Evolutionary conservation across 1,284 basidiomycete species (phyloP).

Genomic region (Heliocybe sulcata): DNA sequence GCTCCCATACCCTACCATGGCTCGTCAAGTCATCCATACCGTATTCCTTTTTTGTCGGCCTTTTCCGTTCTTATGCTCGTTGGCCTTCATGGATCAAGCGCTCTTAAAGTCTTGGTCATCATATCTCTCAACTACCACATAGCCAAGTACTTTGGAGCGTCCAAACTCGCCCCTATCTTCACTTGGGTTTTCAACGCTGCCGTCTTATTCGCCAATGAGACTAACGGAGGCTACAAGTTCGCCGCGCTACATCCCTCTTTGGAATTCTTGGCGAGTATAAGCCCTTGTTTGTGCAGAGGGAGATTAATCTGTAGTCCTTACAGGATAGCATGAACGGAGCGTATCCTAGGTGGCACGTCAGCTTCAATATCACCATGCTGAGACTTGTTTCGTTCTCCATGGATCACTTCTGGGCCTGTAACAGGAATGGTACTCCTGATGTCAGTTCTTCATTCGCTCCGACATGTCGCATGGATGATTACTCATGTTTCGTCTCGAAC

Average conservation of each 20-base stretch:
- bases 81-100: slow-evolving; percentile 83
- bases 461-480: not conserved
- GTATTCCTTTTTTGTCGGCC: slow-evolving; percentile 48
- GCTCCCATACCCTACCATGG: slow-evolving; percentile 2
- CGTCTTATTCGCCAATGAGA: slow-evolving; percentile 77
- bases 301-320: slow-evolving; percentile 6
- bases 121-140: slow-evolving; percentile 68
- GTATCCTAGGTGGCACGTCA: slow-evolving; percentile 89
- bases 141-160: slow-evolving; percentile 38
- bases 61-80: slow-evolving; percentile 69
- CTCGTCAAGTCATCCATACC: slow-evolving; percentile 14
- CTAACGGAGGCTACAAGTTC: slow-evolving; percentile 73
- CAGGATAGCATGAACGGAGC: slow-evolving; percentile 68
- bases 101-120: slow-evolving; percentile 74
- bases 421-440: slow-evolving; percentile 26
- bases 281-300: not conserved
- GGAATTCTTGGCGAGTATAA: slow-evolving; percentile 39
- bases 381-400: slow-evolving; percentile 89
- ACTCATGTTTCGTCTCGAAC: slow-evolving; percentile 5
- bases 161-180: slow-evolving; percentile 37
- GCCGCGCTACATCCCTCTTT: slow-evolving; percentile 49
- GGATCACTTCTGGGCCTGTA: slow-evolving; percentile 85
- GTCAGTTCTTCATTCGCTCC: slow-evolving; percentile 37
- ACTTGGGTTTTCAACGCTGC: slow-evolving; percentile 76
- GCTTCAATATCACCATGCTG: slow-evolving; percentile 97